These are phyloP conservation scores for Auriscalpium orientale DNA, from an alignment of 768 basidiomycete species.

Conservation along the genomic window DNA sequence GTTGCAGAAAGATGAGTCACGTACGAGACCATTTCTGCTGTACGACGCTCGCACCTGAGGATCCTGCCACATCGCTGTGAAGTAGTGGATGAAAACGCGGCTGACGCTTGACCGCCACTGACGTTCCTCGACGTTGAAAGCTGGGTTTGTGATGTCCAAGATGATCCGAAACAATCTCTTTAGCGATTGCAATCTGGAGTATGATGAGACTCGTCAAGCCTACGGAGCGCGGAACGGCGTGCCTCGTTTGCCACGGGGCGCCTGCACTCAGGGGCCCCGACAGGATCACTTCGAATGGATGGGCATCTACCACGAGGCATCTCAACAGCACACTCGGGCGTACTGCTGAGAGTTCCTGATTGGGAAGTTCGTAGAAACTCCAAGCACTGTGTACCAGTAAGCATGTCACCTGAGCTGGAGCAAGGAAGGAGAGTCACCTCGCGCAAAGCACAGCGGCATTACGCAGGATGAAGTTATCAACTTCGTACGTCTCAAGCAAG, in stretches of 20 bases:
- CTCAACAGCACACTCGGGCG: slow-evolving; percentile 53
- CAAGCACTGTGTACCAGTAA: slow-evolving; percentile 41
- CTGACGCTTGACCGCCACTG: slow-evolving; percentile 62
- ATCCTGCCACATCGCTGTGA: slow-evolving; percentile 57
- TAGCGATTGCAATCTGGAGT: slow-evolving; percentile 41
- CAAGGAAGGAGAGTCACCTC: slow-evolving; percentile 30
- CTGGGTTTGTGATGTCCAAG: slow-evolving; percentile 56
- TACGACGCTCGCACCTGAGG: slow-evolving; percentile 35
- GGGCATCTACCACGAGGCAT: slow-evolving; percentile 52
- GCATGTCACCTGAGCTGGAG: neutral
- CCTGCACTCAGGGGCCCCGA: slow-evolving; percentile 30
- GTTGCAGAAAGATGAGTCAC: neutral
- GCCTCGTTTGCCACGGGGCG: slow-evolving; percentile 47
- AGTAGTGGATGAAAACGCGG: slow-evolving; percentile 53
- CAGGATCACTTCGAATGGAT: slow-evolving; percentile 50
- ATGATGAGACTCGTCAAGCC: neutral
- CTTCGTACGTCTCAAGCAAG: slow-evolving; percentile 56
- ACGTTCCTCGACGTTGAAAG: slow-evolving; percentile 52
- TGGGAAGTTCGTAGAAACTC: slow-evolving; percentile 60
- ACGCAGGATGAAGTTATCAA: slow-evolving; percentile 65
- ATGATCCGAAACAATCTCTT: slow-evolving; percentile 57
- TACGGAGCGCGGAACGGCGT: slow-evolving; percentile 4
- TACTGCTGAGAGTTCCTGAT: slow-evolving; percentile 42
- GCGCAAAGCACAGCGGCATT: slow-evolving; percentile 49
- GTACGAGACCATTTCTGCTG: neutral